These are phyloP conservation scores for Aspergillus sclerotialis DNA, from an alignment of 2,329 filamentous ascomycete genomes.

Conservation along the genomic window DNA sequence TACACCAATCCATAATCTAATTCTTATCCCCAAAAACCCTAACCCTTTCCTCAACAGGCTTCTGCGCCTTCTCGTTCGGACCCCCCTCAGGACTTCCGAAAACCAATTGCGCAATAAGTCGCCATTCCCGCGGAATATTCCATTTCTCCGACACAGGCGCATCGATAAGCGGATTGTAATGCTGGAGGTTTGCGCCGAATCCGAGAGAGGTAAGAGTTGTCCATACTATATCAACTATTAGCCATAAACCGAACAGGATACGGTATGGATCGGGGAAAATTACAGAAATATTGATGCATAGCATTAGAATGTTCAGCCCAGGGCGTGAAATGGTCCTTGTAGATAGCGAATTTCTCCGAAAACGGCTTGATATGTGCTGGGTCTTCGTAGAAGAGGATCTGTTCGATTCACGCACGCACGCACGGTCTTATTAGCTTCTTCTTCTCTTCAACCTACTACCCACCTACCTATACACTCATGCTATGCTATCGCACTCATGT, in stretches of 20 bases:
- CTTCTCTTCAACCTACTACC: neutral
- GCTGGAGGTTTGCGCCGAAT: conserved; percentile 81
- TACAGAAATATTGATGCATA: conserved; percentile 69
- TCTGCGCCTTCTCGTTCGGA: conserved; percentile 57
- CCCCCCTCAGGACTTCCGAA: conserved; percentile 59
- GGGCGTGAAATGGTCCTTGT: conserved; percentile 69
- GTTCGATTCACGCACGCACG: too few species aligned
- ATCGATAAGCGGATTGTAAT: conserved; percentile 86
- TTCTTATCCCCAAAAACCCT: conserved; percentile 50
- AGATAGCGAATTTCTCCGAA: conserved; percentile 62
- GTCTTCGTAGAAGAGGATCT: conserved; percentile 81
- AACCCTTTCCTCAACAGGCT: conserved; percentile 59
- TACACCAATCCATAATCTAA: too few species aligned
- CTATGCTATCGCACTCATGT: too few species aligned
- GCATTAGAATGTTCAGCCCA: conserved; percentile 72
- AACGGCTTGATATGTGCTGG: conserved; percentile 57
- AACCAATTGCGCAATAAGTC: conserved; percentile 74
- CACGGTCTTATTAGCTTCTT: too few species aligned
- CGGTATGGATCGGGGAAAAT: conserved; percentile 8
- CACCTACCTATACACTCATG: too few species aligned
- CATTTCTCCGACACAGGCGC: conserved; percentile 62
- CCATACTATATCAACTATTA: conserved; percentile 50
- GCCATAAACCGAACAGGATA: neutral
- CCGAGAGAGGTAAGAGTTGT: conserved; percentile 75
- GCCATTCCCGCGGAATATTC: conserved; percentile 66